A percentile compares a stretch with the other conserved stretches of the same genome.
phyloP scores from a whole-genome alignment of 306 rosid genomes.

The Gastrolobium bilobum region DNA sequence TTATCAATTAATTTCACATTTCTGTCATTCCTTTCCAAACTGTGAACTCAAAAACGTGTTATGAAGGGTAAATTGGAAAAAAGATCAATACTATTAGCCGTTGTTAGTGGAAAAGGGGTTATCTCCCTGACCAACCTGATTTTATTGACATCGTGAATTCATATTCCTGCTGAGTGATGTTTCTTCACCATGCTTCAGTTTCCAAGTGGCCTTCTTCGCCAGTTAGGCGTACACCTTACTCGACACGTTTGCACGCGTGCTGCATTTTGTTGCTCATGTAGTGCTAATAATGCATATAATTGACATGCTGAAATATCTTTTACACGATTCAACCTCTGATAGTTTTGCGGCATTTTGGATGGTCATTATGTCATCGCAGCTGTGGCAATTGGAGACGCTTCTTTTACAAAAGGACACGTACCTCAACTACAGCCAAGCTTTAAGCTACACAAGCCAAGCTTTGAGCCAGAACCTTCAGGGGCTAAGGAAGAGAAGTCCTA shows the following conservation, averaged over 20 bases:
- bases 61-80: conserved; percentile 1
- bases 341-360: conserved; percentile 46
- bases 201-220: conserved; percentile 28
- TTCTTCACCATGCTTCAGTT: conserved; percentile 30
- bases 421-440: conserved; percentile 95
- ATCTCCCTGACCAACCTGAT: conserved; percentile 6
- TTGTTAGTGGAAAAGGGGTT: background rate
- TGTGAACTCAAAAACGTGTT: background rate
- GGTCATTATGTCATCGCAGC: conserved; percentile 62
- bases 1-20: conserved; percentile 1
- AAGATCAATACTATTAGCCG: background rate
- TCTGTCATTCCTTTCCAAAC: background rate
- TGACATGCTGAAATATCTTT: conserved; percentile 50
- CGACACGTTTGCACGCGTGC: conserved; percentile 45
- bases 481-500: conserved; percentile 73
- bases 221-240: conserved; percentile 32
- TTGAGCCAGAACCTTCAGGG: conserved; percentile 98
- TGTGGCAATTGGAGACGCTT: conserved; percentile 98
- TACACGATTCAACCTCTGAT: conserved; percentile 46
- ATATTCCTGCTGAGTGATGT: background rate
- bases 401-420: conserved; percentile 95
- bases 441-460: conserved; percentile 99
- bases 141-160: background rate
- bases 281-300: conserved; percentile 37
- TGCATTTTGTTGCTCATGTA: conserved; percentile 37